These are phyloP conservation scores for Omphalea diandra DNA, from an alignment of 441 rosid genomes.

Conservation along the genomic window DNA sequence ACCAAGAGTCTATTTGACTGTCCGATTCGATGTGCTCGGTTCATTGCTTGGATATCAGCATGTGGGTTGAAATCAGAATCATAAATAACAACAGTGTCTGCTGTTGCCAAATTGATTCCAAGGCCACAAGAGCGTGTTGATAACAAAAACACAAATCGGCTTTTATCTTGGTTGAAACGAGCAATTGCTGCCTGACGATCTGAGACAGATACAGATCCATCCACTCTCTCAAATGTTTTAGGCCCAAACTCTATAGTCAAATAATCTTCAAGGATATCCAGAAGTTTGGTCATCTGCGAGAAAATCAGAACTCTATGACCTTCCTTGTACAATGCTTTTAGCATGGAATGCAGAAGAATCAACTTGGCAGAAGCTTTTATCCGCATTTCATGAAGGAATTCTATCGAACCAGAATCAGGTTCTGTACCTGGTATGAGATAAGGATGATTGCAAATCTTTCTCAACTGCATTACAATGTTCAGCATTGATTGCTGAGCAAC, in stretches of 20 bases:
- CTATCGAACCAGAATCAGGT: constrained; percentile 96
- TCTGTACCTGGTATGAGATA: constrained; percentile 99
- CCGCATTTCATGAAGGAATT: constrained; percentile 99
- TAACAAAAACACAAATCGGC: constrained; percentile 94
- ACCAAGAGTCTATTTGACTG: constrained; percentile 96
- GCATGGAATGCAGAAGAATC: constrained; percentile 97
- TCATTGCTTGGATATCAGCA: constrained; percentile 99
- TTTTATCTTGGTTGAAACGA: constrained; percentile 95
- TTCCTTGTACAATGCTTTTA: constrained; percentile 78
- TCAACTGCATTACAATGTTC: constrained; percentile 99
- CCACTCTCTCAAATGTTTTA: constrained; percentile 97
- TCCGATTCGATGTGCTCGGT: constrained; percentile 99
- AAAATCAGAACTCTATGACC: constrained; percentile 98
- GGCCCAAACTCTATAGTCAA: constrained; percentile 94
- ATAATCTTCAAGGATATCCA: constrained; percentile 99
- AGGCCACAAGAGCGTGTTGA: constrained; percentile 99
- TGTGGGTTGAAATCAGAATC: constrained; percentile 99
- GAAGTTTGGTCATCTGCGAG: constrained; percentile 99
- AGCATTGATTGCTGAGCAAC: constrained; percentile 99
- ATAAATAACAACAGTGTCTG: constrained; percentile 97
- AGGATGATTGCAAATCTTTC: constrained; percentile 99
- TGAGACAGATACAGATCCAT: constrained; percentile 96
- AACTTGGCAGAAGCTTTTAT: constrained; percentile 99
- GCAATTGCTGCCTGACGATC: constrained; percentile 98
- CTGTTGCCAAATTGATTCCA: constrained; percentile 98